These are phyloP conservation scores for Solanum neorickii DNA, from an alignment of 257 asterid genomes.

Conservation along the genomic window DNA sequence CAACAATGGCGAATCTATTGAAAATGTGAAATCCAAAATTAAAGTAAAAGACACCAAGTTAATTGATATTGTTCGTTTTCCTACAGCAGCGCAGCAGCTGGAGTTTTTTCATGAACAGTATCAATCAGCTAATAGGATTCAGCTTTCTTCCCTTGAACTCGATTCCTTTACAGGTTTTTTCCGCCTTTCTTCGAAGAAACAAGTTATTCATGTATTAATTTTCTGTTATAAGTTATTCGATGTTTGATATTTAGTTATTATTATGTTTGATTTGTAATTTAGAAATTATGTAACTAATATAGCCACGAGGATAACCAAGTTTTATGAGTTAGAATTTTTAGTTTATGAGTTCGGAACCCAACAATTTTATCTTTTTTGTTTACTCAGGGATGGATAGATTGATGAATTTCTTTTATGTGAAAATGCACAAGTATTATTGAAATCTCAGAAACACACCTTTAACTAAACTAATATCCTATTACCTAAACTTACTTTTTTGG, in stretches of 20 bases:
- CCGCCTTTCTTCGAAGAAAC: no score
- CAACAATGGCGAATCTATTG: not conserved
- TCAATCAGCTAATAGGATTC: constrained; percentile 47
- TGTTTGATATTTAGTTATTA: not conserved
- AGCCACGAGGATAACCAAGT: not conserved
- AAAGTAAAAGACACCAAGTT: not conserved
- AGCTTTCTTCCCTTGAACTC: constrained; percentile 69
- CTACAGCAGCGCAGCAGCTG: constrained; percentile 61
- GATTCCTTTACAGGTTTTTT: constrained; percentile 54
- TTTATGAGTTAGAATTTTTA: not conserved
- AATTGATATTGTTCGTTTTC: constrained; percentile 13
- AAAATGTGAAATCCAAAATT: constrained; percentile 11
- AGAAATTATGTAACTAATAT: not conserved
- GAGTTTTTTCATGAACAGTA: constrained; percentile 49
- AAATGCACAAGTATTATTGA: no score
- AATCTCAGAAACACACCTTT: no score
- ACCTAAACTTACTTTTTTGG: no score
- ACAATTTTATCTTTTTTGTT: not conserved
- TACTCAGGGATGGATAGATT: not conserved
- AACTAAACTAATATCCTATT: no score
- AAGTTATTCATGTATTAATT: no score
- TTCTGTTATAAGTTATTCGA: not conserved
- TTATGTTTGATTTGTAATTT: not conserved
- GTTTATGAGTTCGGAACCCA: not conserved
- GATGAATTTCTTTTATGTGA: not conserved